Evolutionary conservation across 2,329 filamentous ascomycete genomes (phyloP).

Genomic region (Nigrospora sphaerica): DNA sequence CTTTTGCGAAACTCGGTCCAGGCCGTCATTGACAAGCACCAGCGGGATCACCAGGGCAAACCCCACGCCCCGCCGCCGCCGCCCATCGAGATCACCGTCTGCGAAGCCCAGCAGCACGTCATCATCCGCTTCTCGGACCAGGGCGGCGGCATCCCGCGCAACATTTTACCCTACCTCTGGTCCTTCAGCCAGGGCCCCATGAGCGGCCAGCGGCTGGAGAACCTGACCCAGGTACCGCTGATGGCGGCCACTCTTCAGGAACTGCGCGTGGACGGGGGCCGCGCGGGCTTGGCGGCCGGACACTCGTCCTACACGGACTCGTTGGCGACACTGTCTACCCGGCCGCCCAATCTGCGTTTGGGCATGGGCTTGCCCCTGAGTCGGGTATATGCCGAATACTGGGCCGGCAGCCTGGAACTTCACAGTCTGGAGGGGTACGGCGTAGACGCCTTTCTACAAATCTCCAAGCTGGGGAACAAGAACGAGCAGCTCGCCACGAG

Average conservation of each 20-base stretch:
- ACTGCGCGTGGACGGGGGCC: conserved; percentile 43
- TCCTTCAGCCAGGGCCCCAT: conserved; percentile 92
- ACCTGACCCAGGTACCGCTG: conserved; percentile 78
- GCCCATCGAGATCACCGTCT: conserved; percentile 89
- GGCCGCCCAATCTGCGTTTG: conserved; percentile 78
- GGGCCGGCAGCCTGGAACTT: conserved; percentile 85
- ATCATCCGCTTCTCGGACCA: conserved; percentile 95
- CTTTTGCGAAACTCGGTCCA: conserved; percentile 92
- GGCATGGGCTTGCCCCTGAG: conserved; percentile 94
- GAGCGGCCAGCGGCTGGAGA: conserved; percentile 69
- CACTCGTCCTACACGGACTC: conserved; percentile 40
- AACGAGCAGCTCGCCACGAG: conserved; percentile 85
- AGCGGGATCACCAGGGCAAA: conserved; percentile 26
- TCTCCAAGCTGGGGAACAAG: conserved; percentile 94
- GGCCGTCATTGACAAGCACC: conserved; percentile 73
- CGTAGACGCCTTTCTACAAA: conserved; percentile 91
- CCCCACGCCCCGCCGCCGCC: conserved; percentile 44
- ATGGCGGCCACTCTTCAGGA: conserved; percentile 94
- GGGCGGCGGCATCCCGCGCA: conserved; percentile 82
- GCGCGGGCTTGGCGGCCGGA: conserved; percentile 4
- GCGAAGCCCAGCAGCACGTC: conserved; percentile 88
- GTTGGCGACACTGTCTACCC: conserved; percentile 69
- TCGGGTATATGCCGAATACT: conserved; percentile 93
- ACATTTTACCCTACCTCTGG: conserved; percentile 86
- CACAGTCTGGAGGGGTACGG: conserved; percentile 95